Evolutionary conservation across 1,284 basidiomycete genomes (phyloP), one percentile per base, ranked within the genome.

Genomic region (Hemileia vastatrix): DNA sequence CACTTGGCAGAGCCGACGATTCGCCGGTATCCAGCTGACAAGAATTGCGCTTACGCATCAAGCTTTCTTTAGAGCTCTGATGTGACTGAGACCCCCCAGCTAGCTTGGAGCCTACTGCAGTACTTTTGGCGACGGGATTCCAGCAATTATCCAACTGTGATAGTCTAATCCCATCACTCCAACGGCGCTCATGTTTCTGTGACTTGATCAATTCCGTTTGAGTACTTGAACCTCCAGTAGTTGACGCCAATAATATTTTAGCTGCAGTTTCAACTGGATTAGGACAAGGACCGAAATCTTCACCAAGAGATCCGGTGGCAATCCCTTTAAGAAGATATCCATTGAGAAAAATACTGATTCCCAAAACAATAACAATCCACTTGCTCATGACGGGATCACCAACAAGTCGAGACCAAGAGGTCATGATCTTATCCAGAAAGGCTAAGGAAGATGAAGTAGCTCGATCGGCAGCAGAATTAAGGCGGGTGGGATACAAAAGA

Each of bases 371-470:
- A 59, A 96, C 88, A 71, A 98, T 94, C 89, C 90, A 95, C 79
- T 98, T 98, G 72, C 85, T 87, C 68, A 98, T 79, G 59, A 97
- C 84, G 0, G 94, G 94, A 74, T 98, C 94, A 32, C 91, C 91
- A 57, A 96, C 91, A 66, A 97, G 84, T n/a, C 81, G 80, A 6
- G 90, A 90, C 94, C 93, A 97, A n/a, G 84, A 83, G 44, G 84
- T 84, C 87, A 96, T 90, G 79, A 95, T 91, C 66, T 84, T 82
- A 67, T 95, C 91, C 66, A 95, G 79, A 44, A 79, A 77, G 18
- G 78, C 76, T 69, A 78, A 73, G n/a, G 77, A 78, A 72, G 65
- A 79, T 75, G 53, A 69, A 67, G 31, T 69, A n/a, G n/a, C n/a
- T n/a, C n/a, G n/a, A n/a, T n/a, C n/a, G n/a, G n/a, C n/a, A n/a